Percentiles rank a stretch among this genome's conserved stretches.
Evolutionary conservation across 78 protist genomes (phyloP).

Genomic region (Protostelium mycophagum): DNA sequence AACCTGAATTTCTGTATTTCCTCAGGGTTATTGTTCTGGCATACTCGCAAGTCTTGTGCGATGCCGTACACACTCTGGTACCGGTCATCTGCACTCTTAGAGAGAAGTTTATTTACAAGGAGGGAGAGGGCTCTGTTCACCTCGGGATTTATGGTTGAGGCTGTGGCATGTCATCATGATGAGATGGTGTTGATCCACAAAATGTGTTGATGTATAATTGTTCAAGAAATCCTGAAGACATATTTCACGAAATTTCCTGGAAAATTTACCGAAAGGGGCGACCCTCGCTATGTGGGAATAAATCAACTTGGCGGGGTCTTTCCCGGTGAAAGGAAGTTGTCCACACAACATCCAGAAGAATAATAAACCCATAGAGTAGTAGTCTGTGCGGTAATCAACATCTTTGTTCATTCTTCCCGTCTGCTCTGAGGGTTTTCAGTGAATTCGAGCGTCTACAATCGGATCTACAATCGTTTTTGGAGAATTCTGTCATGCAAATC

Average conservation of each 20-base stretch:
- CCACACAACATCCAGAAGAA: background rate
- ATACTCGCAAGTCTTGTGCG: background rate
- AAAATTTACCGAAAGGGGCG: background rate
- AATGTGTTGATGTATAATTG: too few relatives aligned
- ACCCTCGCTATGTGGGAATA: background rate
- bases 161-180: too few relatives aligned
- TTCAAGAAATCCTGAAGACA: background rate
- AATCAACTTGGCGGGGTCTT: background rate
- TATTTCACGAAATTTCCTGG: background rate
- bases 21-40: background rate
- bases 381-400: background rate
- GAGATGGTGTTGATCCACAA: too few relatives aligned
- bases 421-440: background rate
- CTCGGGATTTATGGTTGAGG: too few relatives aligned
- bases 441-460: too few relatives aligned
- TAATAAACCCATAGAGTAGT: background rate
- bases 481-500: too few relatives aligned
- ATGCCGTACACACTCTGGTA: background rate
- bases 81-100: background rate
- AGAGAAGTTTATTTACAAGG: background rate
- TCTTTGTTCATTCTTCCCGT: background rate
- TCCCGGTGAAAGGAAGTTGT: background rate
- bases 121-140: too few relatives aligned
- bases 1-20: background rate
- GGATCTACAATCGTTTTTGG: too few relatives aligned